Percentiles rank a stretch among this genome's conserved stretches.
phyloP scores from a whole-genome alignment of 2,329 filamentous ascomycete species.

The Hymenoscyphus repandus region DNA sequence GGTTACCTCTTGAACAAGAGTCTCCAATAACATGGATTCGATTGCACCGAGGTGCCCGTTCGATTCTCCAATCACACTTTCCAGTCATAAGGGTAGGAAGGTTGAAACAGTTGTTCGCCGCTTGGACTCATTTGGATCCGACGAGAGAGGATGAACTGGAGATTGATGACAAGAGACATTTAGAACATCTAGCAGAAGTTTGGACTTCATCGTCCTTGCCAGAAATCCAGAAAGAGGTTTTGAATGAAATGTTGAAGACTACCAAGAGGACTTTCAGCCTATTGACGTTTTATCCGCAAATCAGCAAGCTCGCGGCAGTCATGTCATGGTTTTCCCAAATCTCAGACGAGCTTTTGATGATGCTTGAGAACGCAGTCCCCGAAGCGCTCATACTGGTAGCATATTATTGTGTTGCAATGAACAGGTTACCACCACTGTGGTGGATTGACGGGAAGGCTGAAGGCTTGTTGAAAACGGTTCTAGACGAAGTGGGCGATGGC shows the following conservation, averaged over 20 bases:
- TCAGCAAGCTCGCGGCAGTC: conserved; percentile 19
- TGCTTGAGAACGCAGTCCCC: conserved; percentile 32
- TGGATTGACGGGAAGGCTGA: conserved; percentile 40
- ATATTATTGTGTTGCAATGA: conserved; percentile 36
- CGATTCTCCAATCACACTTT: conserved; percentile 20
- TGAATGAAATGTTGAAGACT: conserved; percentile 11
- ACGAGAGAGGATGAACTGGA: conserved; percentile 4
- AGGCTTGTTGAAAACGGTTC: conserved; percentile 34
- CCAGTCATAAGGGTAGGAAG: conserved; percentile 21
- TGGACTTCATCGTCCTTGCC: conserved; percentile 13
- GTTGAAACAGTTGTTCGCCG: conserved; percentile 20
- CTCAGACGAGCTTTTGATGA: conserved; percentile 29
- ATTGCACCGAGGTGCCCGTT: conserved; percentile 29
- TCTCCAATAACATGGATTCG: conserved; percentile 29
- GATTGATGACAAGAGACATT: conserved; percentile 11
- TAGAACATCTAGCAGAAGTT: conserved; percentile 15
- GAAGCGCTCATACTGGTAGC: conserved; percentile 34
- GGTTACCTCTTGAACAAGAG: conserved; percentile 24
- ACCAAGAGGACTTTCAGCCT: conserved; percentile 20
- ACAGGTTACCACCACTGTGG: conserved; percentile 34
- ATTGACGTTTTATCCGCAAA: conserved; percentile 19
- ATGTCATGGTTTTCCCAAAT: conserved; percentile 36
- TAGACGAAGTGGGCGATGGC: conserved; percentile 17
- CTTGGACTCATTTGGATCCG: conserved; percentile 17
- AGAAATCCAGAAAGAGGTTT: conserved; percentile 5